These are phyloP conservation scores for Fraxinus xanthoxyloides DNA, from an alignment of 305 asterid species.

Conservation along the genomic window DNA sequence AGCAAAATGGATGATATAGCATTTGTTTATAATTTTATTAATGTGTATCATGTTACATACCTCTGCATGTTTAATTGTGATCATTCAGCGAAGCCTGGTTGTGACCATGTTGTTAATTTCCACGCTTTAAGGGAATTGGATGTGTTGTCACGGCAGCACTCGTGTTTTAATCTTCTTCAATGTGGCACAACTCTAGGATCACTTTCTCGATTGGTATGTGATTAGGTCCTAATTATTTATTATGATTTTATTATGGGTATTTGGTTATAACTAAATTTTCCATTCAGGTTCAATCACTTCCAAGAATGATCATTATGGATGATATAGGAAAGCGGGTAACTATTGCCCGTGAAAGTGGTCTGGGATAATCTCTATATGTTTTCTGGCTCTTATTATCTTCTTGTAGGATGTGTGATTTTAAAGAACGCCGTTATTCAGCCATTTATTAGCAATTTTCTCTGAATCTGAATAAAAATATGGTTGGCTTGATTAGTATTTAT, in stretches of 20 bases:
- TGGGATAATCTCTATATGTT: background rate
- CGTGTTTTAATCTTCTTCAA: constrained; percentile 84
- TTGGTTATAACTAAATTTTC: constrained; percentile 27
- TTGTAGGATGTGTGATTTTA: background rate
- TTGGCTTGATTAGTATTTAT: constrained; percentile 8
- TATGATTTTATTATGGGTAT: constrained; percentile 4
- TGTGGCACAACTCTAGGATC: constrained; percentile 94
- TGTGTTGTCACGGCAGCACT: constrained; percentile 80
- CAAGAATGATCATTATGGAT: constrained; percentile 92
- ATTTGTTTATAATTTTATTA: background rate
- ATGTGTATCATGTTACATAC: background rate
- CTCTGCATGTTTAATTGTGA: background rate
- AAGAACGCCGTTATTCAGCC: background rate
- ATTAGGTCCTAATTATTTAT: constrained; percentile 4
- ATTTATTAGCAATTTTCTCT: background rate
- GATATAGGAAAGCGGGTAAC: constrained; percentile 90
- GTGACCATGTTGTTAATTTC: constrained; percentile 6
- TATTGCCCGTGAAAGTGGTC: constrained; percentile 3
- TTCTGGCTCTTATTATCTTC: background rate
- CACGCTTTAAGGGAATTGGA: constrained; percentile 74
- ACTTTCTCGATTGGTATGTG: constrained; percentile 80
- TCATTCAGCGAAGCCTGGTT: background rate
- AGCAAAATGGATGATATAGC: background rate
- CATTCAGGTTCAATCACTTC: constrained; percentile 96
- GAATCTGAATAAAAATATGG: background rate